Evolutionary conservation across 148 eudicot genomes (phyloP).

Genomic region (Rhododendron simsii): DNA sequence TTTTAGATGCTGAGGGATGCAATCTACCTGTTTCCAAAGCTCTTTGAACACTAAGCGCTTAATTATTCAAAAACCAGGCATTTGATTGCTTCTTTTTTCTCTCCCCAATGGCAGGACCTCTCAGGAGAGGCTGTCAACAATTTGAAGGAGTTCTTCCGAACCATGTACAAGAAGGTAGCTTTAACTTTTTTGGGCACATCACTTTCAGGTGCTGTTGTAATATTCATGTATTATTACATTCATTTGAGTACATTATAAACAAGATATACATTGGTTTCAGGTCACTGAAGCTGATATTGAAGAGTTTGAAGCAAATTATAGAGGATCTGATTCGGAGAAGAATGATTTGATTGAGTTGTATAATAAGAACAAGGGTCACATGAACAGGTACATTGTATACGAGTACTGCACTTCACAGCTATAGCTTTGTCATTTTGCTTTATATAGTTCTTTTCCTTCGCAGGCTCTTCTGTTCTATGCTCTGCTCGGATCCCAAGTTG

Average conservation of each 20-base stretch:
- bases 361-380: conserved; percentile 76
- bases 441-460: conserved; percentile 3
- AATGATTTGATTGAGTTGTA: conserved; percentile 74
- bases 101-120: conserved; percentile 53
- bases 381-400: conserved; percentile 60
- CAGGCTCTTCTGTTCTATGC: conserved; percentile 92
- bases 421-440: neutral
- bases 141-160: conserved; percentile 65
- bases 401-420: neutral
- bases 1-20: neutral
- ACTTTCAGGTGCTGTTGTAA: neutral
- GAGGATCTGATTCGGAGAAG: conserved; percentile 94
- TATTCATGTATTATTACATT: neutral
- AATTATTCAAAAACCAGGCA: neutral
- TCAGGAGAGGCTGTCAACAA: conserved; percentile 70
- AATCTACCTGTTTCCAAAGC: neutral
- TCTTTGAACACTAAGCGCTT: neutral
- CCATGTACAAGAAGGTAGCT: conserved; percentile 73
- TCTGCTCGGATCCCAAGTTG: conserved; percentile 83
- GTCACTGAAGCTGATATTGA: conserved; percentile 92
- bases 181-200: neutral
- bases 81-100: neutral
- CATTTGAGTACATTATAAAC: neutral
- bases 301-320: conserved; percentile 93
- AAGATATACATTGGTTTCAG: conserved; percentile 27